Evolutionary conservation across 169 alveolate species (phyloP), one percentile per base, ranked within the genome.

Genomic region (Eimeria brunetti): DNA sequence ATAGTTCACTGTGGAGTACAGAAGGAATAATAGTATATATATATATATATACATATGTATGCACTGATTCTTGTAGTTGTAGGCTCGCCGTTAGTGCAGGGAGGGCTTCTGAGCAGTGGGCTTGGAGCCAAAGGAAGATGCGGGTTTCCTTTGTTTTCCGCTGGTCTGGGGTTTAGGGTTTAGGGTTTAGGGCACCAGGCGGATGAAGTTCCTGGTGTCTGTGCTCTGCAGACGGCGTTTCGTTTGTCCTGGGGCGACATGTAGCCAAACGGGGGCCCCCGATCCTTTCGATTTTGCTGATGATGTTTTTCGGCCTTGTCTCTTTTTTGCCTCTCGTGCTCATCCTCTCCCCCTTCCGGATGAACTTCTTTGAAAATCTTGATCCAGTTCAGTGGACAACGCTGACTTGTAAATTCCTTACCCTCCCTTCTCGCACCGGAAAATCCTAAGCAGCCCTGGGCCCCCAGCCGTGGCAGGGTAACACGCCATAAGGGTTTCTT

Each of bases 211-310:
- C 30, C 30, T 3, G 84, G 56, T 33, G 84, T 18, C 8, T 38
- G 30, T 18, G 44, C 33, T 14, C 56, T 27, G 76, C 90, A 83
- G 90, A 83, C 33, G 90, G 90, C 56, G 90, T 83, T 9, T 83
- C 90, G 90, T 83, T 83, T 20, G 90, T 83, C 20, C 56, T 83
- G 51, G 90, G 90, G 76, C 62, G 90, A 53, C 90, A 83, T 33
- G 90, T 83, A 27, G 90, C 90, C 33, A 83, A 38, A 20, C 71
- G 90, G 56, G 90, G 90, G 51, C 90, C 90, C 36, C 90, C 90
- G 18, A 51, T 83, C 22, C 75, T 83, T 41, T 83, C 90, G 90
- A 53, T 83, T 33, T 51, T 83, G 90, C 53, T 83, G 49, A 83
- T 83, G 90, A 83, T 83, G 90, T 83, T 83, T 56, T 83, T 83